phyloP scores from a whole-genome alignment of 352 stramenopile genomes.

The Pythium rhizo-oryzae region DNA sequence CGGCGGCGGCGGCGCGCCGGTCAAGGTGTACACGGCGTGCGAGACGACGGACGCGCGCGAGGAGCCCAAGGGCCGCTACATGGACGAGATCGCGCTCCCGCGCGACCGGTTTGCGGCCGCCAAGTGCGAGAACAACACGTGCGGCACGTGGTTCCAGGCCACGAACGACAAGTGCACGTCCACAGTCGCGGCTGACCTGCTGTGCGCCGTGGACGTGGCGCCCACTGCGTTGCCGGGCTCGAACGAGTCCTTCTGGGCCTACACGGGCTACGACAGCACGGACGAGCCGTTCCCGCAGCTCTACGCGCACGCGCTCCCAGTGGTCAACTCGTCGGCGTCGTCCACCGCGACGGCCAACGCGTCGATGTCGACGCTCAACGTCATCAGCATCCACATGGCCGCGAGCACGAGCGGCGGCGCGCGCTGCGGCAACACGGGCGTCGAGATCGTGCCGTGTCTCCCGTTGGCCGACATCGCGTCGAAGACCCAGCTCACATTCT shows the following conservation, averaged over 20 bases:
- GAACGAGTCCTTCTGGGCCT: slow-evolving; percentile 41
- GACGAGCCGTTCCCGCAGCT: slow-evolving; percentile 44
- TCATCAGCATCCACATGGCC: slow-evolving; percentile 52
- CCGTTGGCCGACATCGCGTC: slow-evolving; percentile 22
- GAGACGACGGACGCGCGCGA: slow-evolving; percentile 2
- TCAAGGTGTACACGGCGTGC: slow-evolving; percentile 51
- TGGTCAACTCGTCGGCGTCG: background rate
- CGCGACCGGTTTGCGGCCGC: slow-evolving; percentile 28
- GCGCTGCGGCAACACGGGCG: slow-evolving; percentile 33
- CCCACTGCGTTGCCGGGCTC: slow-evolving; percentile 12
- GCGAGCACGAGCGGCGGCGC: slow-evolving; percentile 21
- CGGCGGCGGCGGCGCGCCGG: slow-evolving; percentile 20
- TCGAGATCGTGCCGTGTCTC: slow-evolving; percentile 49
- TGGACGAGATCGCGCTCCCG: slow-evolving; percentile 39
- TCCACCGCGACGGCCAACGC: background rate
- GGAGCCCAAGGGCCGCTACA: slow-evolving; percentile 13
- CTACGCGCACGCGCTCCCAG: slow-evolving; percentile 28
- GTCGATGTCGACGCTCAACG: slow-evolving; percentile 13
- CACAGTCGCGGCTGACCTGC: slow-evolving; percentile 26
- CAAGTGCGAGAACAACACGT: slow-evolving; percentile 16
- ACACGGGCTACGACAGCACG: slow-evolving; percentile 29
- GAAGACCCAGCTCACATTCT: slow-evolving; percentile 25
- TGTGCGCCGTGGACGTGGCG: slow-evolving; percentile 28
- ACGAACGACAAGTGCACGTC: slow-evolving; percentile 37
- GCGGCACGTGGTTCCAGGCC: slow-evolving; percentile 39